Conservation (phyloP, 202 grass and related monocot species). For the Schoenoplectus triqueter region DNA sequence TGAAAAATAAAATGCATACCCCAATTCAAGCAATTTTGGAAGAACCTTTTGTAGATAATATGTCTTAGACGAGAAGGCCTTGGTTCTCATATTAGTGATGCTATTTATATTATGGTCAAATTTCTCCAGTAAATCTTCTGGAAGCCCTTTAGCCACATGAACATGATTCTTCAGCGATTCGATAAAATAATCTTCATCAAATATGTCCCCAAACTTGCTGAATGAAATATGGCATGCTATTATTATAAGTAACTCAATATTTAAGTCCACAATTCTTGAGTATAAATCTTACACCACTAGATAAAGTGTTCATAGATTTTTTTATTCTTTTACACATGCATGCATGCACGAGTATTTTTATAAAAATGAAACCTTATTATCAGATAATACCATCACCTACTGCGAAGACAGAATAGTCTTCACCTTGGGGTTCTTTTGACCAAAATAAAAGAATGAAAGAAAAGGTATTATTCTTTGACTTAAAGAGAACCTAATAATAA, state of each 20-base stretch:
- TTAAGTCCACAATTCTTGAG: not conserved
- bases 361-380: not conserved
- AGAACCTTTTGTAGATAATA: conserved; percentile 85
- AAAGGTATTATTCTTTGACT: no score
- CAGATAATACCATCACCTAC: not conserved
- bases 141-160: conserved; percentile 68
- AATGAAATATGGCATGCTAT: conserved; percentile 19
- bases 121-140: conserved; percentile 57
- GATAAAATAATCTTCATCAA: conserved; percentile 88
- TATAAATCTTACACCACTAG: not conserved
- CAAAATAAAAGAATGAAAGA: no score
- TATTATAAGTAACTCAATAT: not conserved
- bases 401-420: not conserved
- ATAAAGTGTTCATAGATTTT: not conserved
- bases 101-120: conserved; percentile 81
- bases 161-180: conserved; percentile 66
- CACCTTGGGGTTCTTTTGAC: no score
- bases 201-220: conserved; percentile 90
- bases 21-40: conserved; percentile 78
- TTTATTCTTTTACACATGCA: not conserved
- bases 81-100: conserved; percentile 97
- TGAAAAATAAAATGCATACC: conserved; percentile 45
- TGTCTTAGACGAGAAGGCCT: conserved; percentile 67
- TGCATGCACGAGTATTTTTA: not conserved
- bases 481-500: no score